These are phyloP conservation scores for Coccomyxa sp. DNA, from an alignment of 139 green algal genomes.

Conservation along the genomic window DNA sequence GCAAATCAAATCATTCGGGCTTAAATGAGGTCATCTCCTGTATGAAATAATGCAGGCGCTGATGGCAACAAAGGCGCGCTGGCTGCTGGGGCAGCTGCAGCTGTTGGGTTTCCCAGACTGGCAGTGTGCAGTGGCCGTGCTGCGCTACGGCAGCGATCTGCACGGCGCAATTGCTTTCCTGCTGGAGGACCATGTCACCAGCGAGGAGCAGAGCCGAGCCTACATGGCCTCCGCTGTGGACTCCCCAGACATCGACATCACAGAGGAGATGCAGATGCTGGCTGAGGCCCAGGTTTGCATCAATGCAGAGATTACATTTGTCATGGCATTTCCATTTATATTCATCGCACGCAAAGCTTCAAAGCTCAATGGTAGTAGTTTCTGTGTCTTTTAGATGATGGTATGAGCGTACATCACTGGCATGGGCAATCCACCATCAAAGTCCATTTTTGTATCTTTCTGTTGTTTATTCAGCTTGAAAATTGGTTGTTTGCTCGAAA, in stretches of 20 bases:
- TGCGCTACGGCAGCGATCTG: conserved; percentile 49
- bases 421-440: no score
- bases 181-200: conserved; percentile 32
- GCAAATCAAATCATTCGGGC: background rate
- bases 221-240: background rate
- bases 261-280: conserved; percentile 28
- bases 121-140: conserved; percentile 43
- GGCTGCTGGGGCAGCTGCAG: conserved; percentile 31
- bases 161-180: conserved; percentile 50
- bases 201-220: background rate
- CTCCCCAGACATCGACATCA: conserved; percentile 35
- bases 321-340: no score
- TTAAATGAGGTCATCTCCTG: background rate
- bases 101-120: conserved; percentile 46
- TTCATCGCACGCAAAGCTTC: no score
- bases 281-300: background rate
- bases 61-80: conserved; percentile 14
- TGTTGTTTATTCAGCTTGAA: no score
- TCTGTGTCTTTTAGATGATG: no score
- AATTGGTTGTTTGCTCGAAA: no score
- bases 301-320: background rate
- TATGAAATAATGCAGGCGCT: conserved; percentile 10
- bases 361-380: no score
- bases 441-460: no score
- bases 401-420: no score